Conservation (phyloP, 1,139 yeast genomes). For the Blastobotrys indianensis region DNA sequence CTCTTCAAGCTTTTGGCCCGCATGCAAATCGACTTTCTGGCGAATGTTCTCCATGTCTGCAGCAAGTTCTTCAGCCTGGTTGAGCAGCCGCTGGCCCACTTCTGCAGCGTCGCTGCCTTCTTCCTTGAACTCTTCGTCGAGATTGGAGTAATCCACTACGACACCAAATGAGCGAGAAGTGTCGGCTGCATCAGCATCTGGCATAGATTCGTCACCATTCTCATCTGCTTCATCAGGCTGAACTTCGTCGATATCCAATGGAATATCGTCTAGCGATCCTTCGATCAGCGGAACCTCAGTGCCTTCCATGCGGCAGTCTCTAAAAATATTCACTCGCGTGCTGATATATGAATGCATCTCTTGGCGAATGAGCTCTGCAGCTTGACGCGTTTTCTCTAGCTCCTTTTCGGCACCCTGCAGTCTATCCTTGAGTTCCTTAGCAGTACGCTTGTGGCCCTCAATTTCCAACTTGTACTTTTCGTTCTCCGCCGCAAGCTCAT, state of each 20-base stretch:
- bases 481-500: constrained; percentile 17
- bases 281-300: constrained; percentile 57
- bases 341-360: constrained; percentile 43
- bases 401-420: constrained; percentile 8
- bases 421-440: constrained; percentile 9
- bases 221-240: constrained; percentile 37
- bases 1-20: constrained; percentile 67
- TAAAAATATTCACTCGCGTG: constrained; percentile 56
- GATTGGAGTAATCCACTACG: constrained; percentile 50
- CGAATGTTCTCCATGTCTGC: constrained; percentile 57
- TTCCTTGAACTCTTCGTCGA: constrained; percentile 41
- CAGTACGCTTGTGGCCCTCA: constrained; percentile 6
- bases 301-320: constrained; percentile 71
- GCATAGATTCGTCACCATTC: constrained; percentile 21
- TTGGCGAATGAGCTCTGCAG: constrained; percentile 29
- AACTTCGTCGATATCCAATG: constrained; percentile 27
- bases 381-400: constrained; percentile 22
- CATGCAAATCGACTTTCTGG: constrained; percentile 62
- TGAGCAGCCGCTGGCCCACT: constrained; percentile 38
- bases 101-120: constrained; percentile 28
- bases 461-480: constrained; percentile 15
- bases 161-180: constrained; percentile 38
- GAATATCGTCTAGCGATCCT: constrained; percentile 53
- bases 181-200: constrained; percentile 23
- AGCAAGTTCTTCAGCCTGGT: constrained; percentile 47